phyloP scores from a whole-genome alignment of 2,329 filamentous ascomycete genomes.

The Sporothrix humicola region DNA sequence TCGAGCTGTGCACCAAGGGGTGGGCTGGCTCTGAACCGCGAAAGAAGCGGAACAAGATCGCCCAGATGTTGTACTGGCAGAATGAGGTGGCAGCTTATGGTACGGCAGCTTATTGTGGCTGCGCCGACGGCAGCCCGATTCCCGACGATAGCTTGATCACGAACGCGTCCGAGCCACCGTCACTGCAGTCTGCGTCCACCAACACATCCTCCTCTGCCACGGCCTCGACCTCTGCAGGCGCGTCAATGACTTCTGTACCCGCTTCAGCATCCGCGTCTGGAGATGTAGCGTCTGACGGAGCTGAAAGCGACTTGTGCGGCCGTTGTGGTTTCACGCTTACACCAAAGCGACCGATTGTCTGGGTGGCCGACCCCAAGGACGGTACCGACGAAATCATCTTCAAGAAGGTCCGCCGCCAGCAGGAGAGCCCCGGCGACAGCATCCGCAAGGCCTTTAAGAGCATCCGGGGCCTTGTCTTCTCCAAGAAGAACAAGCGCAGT shows the following conservation, averaged over 20 bases:
- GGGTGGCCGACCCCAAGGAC: constrained; percentile 22
- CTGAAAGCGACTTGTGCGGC: background rate
- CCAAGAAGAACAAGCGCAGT: constrained; percentile 24
- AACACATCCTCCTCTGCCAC: background rate
- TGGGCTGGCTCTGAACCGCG: constrained; percentile 33
- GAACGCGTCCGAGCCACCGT: background rate
- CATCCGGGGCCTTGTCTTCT: constrained; percentile 32
- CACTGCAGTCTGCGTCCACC: background rate
- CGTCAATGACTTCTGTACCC: background rate
- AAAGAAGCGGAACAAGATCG: constrained; percentile 39
- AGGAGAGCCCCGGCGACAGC: constrained; percentile 24
- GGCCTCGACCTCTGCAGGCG: background rate
- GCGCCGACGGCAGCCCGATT: constrained; percentile 37
- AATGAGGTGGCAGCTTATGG: constrained; percentile 52
- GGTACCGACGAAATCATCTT: constrained; percentile 9
- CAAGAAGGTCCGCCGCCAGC: constrained; percentile 4
- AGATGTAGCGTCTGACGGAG: background rate
- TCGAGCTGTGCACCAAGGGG: constrained; percentile 25
- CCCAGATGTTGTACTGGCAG: constrained; percentile 57
- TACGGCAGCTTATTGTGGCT: constrained; percentile 43
- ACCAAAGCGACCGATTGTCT: constrained; percentile 30
- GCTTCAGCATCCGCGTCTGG: background rate
- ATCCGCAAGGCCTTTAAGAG: constrained; percentile 31
- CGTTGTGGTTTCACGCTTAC: constrained; percentile 25
- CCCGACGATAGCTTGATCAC: constrained; percentile 23